phyloP scores from a whole-genome alignment of 2,329 filamentous ascomycete species.

The Stagonosporopsis cucurbitacearum region DNA sequence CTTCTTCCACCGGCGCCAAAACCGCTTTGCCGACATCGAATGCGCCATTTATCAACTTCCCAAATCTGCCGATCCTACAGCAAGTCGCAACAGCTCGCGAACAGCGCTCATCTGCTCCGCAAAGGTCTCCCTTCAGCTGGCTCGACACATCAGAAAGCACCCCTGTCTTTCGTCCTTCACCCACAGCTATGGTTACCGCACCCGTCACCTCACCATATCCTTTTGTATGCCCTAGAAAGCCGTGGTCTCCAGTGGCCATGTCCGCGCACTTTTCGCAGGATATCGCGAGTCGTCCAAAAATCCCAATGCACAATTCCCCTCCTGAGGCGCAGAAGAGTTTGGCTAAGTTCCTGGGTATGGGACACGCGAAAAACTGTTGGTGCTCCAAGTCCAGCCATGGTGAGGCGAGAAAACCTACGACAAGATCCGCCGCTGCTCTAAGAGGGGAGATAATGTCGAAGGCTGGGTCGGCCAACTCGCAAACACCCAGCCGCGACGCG shows the following conservation, averaged over 20 bases:
- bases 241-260: background rate
- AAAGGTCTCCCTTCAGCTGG: background rate
- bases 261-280: too few relatives aligned
- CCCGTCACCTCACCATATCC: constrained; percentile 13
- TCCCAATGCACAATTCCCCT: background rate
- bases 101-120: background rate
- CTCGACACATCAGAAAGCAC: background rate
- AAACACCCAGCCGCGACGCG: background rate
- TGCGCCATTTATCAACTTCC: background rate
- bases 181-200: constrained; percentile 7
- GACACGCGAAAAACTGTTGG: constrained; percentile 35
- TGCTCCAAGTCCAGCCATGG: constrained; percentile 17
- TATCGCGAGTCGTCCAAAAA: background rate
- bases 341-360: constrained; percentile 27
- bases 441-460: background rate
- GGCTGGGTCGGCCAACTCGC: background rate
- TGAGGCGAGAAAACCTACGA: background rate
- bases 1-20: background rate
- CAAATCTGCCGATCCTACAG: background rate
- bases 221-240: constrained; percentile 4
- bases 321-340: constrained; percentile 10
- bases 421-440: background rate
- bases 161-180: constrained; percentile 1
- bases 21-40: background rate
- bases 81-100: background rate